A percentile compares a stretch with the other conserved stretches of the same genome.
Conservation (phyloP, 2,329 filamentous ascomycete genomes). For the Coniochaeta sp. region DNA sequence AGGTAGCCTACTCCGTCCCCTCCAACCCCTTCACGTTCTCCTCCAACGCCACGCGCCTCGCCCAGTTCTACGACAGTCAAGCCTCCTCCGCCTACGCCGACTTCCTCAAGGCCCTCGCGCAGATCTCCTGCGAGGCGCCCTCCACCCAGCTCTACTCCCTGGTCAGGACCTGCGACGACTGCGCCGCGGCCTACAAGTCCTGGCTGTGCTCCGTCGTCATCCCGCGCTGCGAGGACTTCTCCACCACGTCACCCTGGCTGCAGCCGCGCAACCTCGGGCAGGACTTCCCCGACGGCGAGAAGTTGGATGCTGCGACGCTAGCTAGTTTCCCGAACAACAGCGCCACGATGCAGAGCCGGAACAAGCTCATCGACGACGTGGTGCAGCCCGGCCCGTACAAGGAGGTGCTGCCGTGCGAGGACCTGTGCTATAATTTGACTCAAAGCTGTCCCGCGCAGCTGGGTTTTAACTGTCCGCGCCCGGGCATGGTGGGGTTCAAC, state of each 20-base stretch:
- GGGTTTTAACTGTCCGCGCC: conserved; percentile 65
- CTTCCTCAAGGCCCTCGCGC: conserved; percentile 75
- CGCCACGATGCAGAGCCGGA: conserved; percentile 55
- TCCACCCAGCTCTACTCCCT: conserved; percentile 74
- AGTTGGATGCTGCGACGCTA: conserved; percentile 29
- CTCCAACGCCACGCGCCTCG: conserved; percentile 54
- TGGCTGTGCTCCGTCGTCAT: conserved; percentile 95
- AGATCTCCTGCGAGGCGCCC: conserved; percentile 77
- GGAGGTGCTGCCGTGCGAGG: conserved; percentile 81
- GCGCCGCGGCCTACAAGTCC: conserved; percentile 73
- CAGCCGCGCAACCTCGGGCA: conserved; percentile 66
- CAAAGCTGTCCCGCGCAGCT: conserved; percentile 75
- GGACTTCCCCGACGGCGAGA: conserved; percentile 62
- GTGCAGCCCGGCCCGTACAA: conserved; percentile 87
- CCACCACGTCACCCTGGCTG: conserved; percentile 41
- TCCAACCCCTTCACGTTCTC: conserved; percentile 61
- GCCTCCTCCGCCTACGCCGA: conserved; percentile 63
- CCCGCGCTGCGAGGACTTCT: conserved; percentile 84
- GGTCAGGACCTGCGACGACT: conserved; percentile 67
- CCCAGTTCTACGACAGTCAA: conserved; percentile 69
- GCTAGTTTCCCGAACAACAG: conserved; percentile 23
- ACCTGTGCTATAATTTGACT: conserved; percentile 81
- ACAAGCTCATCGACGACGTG: conserved; percentile 60
- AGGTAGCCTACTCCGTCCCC: conserved; percentile 87
- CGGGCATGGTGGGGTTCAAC: conserved; percentile 31